Conservation (phyloP, 805 yeast genomes). For the Yamadazyma nakazawae region DNA sequence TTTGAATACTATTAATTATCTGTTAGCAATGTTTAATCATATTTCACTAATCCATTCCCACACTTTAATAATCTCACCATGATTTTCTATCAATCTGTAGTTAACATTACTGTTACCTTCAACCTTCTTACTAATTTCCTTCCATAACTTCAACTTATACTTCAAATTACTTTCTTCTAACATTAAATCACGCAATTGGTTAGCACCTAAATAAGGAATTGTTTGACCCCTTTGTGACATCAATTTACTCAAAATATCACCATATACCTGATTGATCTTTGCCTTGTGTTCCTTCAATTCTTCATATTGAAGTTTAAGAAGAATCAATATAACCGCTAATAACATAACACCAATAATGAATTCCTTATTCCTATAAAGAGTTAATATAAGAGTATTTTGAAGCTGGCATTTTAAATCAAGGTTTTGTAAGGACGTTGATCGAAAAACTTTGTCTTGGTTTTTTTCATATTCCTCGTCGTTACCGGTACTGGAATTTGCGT, state of each 20-base stretch:
- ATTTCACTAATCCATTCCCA: slow-evolving; percentile 73
- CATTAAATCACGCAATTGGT: slow-evolving; percentile 68
- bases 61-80: slow-evolving; percentile 83
- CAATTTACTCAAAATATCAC: slow-evolving; percentile 49
- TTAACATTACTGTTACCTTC: slow-evolving; percentile 68
- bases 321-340: slow-evolving; percentile 3
- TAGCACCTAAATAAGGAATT: slow-evolving; percentile 54
- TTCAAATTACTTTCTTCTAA: slow-evolving; percentile 40
- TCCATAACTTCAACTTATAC: slow-evolving; percentile 55
- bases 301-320: slow-evolving; percentile 28
- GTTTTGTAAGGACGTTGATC: slow-evolving; percentile 69
- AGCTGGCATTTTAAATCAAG: slow-evolving; percentile 55
- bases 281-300: slow-evolving; percentile 35
- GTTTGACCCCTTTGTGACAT: slow-evolving; percentile 33
- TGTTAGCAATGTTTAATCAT: slow-evolving; percentile 3
- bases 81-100: slow-evolving; percentile 61
- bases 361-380: slow-evolving; percentile 24
- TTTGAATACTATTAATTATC: too few species aligned
- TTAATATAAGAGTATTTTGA: slow-evolving; percentile 47
- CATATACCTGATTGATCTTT: slow-evolving; percentile 44
- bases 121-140: slow-evolving; percentile 47
- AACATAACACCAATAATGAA: slow-evolving; percentile 18
- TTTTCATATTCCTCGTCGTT: slow-evolving; percentile 23
- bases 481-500: slow-evolving; percentile 7
- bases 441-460: slow-evolving; percentile 55